Percentiles rank a stretch among this genome's conserved stretches.
Conservation (phyloP, 495 filamentous ascomycete species). For the Pyronema omphalodes region DNA sequence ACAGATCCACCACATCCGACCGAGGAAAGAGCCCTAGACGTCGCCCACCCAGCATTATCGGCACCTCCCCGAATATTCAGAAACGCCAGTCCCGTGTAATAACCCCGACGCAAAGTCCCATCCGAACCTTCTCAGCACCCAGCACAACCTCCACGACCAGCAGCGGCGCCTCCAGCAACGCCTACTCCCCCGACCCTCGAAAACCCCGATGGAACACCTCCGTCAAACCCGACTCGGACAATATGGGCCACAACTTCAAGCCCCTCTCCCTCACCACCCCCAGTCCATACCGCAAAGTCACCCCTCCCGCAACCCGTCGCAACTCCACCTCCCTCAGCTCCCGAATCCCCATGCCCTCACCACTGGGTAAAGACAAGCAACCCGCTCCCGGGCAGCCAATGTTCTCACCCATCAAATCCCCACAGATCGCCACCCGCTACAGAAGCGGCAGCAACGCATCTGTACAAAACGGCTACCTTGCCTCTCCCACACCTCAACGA, state of each 20-base stretch:
- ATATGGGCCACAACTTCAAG: slow-evolving; percentile 53
- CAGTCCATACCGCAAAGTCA: slow-evolving; percentile 39
- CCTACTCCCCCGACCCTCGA: background rate
- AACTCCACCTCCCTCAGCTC: slow-evolving; percentile 23
- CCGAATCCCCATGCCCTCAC: slow-evolving; percentile 19
- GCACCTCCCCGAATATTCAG: background rate
- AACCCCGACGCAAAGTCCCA: background rate
- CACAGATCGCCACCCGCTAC: background rate
- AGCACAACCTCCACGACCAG: slow-evolving; percentile 5
- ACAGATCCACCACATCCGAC: slow-evolving; percentile 12
- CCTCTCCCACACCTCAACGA: slow-evolving; percentile 7
- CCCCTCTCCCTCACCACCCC: slow-evolving; percentile 44
- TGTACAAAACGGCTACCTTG: slow-evolving; percentile 2
- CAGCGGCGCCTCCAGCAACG: slow-evolving; percentile 10
- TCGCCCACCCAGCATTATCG: background rate
- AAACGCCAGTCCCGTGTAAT: slow-evolving; percentile 3
- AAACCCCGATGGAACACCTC: slow-evolving; percentile 68
- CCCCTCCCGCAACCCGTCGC: slow-evolving; percentile 25
- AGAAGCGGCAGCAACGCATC: slow-evolving; percentile 7
- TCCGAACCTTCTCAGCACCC: too few relatives aligned
- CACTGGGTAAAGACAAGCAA: slow-evolving; percentile 12
- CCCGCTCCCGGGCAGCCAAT: slow-evolving; percentile 3
- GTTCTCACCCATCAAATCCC: background rate
- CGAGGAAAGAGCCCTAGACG: slow-evolving; percentile 9
- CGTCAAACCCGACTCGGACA: slow-evolving; percentile 47